These are phyloP conservation scores for Pulicaria dysenterica DNA, from an alignment of 129 eudicot species.

Conservation along the genomic window DNA sequence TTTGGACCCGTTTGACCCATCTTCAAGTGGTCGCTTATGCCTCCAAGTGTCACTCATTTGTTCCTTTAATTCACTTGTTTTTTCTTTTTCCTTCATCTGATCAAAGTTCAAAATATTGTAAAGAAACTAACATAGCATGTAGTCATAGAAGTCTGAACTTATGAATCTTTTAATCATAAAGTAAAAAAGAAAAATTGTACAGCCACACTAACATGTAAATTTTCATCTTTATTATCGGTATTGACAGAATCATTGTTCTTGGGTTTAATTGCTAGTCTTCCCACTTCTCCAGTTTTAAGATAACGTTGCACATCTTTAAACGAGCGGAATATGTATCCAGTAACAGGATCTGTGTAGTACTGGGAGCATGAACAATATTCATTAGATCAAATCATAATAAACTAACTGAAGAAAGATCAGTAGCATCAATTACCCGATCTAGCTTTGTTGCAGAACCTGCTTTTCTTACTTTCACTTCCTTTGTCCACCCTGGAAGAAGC, in stretches of 20 bases:
- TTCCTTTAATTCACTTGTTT: slow-evolving; percentile 10
- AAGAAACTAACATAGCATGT: too few species aligned
- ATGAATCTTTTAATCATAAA: too few species aligned
- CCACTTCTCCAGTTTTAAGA: slow-evolving; percentile 61
- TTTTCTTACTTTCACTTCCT: slow-evolving; percentile 47
- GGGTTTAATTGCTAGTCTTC: slow-evolving; percentile 47
- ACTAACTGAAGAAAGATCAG: neutral
- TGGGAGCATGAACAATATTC: slow-evolving; percentile 33
- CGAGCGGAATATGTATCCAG: slow-evolving; percentile 75
- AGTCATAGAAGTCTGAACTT: neutral
- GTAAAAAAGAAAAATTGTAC: neutral
- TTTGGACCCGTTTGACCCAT: slow-evolving; percentile 22
- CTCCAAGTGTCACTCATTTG: slow-evolving; percentile 30
- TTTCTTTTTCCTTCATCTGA: slow-evolving; percentile 26
- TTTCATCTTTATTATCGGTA: slow-evolving; percentile 25
- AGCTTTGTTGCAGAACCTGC: slow-evolving; percentile 41
- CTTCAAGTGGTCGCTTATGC: slow-evolving; percentile 33
- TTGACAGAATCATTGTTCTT: slow-evolving; percentile 26
- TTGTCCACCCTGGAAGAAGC: slow-evolving; percentile 73
- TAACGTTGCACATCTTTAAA: slow-evolving; percentile 61
- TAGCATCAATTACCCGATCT: slow-evolving; percentile 50
- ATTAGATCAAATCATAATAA: neutral
- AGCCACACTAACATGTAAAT: slow-evolving; percentile 28
- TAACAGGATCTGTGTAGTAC: slow-evolving; percentile 80
- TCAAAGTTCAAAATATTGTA: slow-evolving; percentile 5